Evolutionary conservation across 2,329 filamentous ascomycete genomes (phyloP).

Genomic region (Didymella arachidicola): DNA sequence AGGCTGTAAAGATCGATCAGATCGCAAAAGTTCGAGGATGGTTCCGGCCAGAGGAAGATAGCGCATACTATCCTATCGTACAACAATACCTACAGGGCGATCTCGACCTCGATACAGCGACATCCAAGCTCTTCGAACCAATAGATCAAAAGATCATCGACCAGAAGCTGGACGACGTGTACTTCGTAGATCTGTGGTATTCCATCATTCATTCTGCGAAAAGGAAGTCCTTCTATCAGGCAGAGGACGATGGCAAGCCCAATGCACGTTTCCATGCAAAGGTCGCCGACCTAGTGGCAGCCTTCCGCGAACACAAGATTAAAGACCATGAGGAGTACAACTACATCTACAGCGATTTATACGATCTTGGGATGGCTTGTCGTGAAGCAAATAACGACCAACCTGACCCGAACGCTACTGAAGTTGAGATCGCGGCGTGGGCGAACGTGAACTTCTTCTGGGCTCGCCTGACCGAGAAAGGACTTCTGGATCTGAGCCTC

Average conservation of each 20-base stretch:
- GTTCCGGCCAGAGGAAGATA: constrained; percentile 38
- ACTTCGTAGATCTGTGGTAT: constrained; percentile 41
- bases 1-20: constrained; percentile 37
- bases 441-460: constrained; percentile 46
- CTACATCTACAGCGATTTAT: constrained; percentile 31
- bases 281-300: constrained; percentile 33
- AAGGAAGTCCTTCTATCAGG: constrained; percentile 28
- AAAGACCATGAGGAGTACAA: constrained; percentile 30
- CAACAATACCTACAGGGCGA: constrained; percentile 35
- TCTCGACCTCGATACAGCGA: constrained; percentile 24
- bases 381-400: constrained; percentile 44
- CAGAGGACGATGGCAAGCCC: not conserved
- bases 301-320: constrained; percentile 38
- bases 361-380: constrained; percentile 33
- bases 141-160: constrained; percentile 40
- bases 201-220: constrained; percentile 44
- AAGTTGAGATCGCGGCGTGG: constrained; percentile 40
- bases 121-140: constrained; percentile 29
- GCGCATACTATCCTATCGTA: constrained; percentile 31
- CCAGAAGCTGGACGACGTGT: constrained; percentile 27
- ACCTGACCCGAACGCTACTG: constrained; percentile 30
- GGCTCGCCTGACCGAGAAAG: constrained; percentile 32
- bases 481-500: constrained; percentile 28
- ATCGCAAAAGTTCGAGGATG: constrained; percentile 43
- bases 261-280: constrained; percentile 22